A percentile compares a stretch with the other conserved stretches of the same genome.
Evolutionary conservation across 768 basidiomycete species (phyloP).

Genomic region (Stropharia rugosoannulata): DNA sequence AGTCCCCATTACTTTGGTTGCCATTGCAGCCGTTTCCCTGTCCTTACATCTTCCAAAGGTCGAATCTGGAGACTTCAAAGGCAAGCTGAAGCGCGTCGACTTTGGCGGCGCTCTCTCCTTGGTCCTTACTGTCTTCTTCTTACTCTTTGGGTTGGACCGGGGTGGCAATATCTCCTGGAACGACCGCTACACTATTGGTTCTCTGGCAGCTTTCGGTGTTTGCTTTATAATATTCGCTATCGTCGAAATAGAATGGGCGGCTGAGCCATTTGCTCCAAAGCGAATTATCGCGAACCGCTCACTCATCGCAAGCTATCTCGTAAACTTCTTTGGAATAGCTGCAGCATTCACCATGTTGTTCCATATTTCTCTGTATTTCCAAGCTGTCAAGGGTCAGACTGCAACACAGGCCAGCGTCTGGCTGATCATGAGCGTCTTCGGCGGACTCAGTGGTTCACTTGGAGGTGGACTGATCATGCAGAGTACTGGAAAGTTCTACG

Average conservation of each 20-base stretch:
- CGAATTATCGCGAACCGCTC: slow-evolving; percentile 49
- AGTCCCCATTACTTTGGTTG: slow-evolving; percentile 54
- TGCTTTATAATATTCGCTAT: slow-evolving; percentile 37
- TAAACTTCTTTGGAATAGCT: slow-evolving; percentile 56
- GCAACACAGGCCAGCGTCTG: slow-evolving; percentile 51
- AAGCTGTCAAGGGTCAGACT: slow-evolving; percentile 49
- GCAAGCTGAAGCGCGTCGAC: slow-evolving; percentile 61
- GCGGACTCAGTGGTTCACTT: slow-evolving; percentile 48
- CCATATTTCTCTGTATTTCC: slow-evolving; percentile 55
- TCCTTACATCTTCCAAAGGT: slow-evolving; percentile 52
- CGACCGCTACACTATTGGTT: slow-evolving; percentile 34
- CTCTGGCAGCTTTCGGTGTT: slow-evolving; percentile 32
- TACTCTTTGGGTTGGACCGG: slow-evolving; percentile 58
- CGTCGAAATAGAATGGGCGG: slow-evolving; percentile 49
- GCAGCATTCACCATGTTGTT: slow-evolving; percentile 46
- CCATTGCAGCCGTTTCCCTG: slow-evolving; percentile 51
- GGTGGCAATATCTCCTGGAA: slow-evolving; percentile 51
- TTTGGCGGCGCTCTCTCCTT: slow-evolving; percentile 58
- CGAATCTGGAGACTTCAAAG: slow-evolving; percentile 38
- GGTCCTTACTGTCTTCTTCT: slow-evolving; percentile 51
- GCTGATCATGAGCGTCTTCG: slow-evolving; percentile 49
- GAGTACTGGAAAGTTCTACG: slow-evolving; percentile 56
- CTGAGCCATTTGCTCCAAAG: slow-evolving; percentile 60
- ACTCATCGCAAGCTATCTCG: slow-evolving; percentile 54
- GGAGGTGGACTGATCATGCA: slow-evolving; percentile 55